Percentiles rank a stretch among this genome's conserved stretches.
phyloP scores from a whole-genome alignment of 2,329 filamentous ascomycete genomes.

The Microdochium nivale region DNA sequence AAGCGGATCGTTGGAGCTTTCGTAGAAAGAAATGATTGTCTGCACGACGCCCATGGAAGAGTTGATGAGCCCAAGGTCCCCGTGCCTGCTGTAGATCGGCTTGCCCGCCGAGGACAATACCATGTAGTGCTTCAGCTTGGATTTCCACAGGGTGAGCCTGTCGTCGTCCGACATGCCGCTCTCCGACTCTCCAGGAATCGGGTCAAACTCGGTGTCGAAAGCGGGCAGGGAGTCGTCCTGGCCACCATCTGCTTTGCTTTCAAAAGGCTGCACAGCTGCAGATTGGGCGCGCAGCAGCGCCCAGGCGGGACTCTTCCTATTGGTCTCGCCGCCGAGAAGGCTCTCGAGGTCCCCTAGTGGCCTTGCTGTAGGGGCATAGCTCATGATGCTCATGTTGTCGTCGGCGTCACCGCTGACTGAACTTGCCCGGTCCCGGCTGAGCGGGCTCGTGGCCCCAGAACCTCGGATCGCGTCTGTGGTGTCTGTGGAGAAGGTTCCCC shows the following conservation, averaged over 20 bases:
- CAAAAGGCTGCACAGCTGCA: conserved; percentile 51
- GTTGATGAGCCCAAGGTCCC: conserved; percentile 82
- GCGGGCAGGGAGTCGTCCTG: conserved; percentile 44
- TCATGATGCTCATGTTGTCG: conserved; percentile 58
- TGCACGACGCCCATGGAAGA: conserved; percentile 92
- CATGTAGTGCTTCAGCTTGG: conserved; percentile 93
- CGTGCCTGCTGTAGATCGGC: conserved; percentile 93
- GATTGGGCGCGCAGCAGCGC: conserved; percentile 56
- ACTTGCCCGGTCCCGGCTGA: conserved; percentile 8
- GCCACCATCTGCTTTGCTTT: conserved; percentile 33
- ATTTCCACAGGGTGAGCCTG: conserved; percentile 70
- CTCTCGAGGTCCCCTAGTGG: conserved; percentile 70
- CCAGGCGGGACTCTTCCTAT: conserved; percentile 60
- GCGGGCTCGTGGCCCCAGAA: conserved; percentile 10
- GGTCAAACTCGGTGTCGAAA: conserved; percentile 73
- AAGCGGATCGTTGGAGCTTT: conserved; percentile 68
- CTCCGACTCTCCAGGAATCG: conserved; percentile 49
- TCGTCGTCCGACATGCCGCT: conserved; percentile 40
- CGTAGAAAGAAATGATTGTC: conserved; percentile 96
- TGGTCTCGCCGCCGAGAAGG: conserved; percentile 64
- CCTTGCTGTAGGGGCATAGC: conserved; percentile 54
- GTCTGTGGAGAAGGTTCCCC: conserved; percentile 48
- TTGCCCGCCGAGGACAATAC: conserved; percentile 95
- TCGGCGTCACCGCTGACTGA: conserved; percentile 36
- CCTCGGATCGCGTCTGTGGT: conserved; percentile 27